Conservation (phyloP, 352 stramenopile species). For the Globisporangium radiosum region DNA sequence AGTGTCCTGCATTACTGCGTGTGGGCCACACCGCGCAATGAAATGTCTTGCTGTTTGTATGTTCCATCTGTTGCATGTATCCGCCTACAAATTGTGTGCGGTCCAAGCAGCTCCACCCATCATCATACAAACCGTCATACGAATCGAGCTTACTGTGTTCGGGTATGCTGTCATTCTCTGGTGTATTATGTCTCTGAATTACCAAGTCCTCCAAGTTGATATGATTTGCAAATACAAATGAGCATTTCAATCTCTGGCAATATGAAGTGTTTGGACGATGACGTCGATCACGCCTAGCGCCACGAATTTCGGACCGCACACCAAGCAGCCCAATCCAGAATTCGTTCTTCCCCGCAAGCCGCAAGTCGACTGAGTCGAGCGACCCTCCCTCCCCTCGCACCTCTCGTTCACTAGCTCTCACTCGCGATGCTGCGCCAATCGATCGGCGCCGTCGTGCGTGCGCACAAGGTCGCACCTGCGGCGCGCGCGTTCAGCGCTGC, state of each 20-base stretch:
- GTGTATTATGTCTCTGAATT: no score
- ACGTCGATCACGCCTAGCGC: neutral
- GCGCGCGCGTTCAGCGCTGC: conserved; percentile 59
- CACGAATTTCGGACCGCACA: neutral
- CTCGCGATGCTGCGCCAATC: conserved; percentile 53
- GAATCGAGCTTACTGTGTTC: no score
- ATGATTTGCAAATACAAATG: no score
- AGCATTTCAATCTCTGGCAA: neutral
- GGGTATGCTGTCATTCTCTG: no score
- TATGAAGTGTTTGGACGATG: neutral
- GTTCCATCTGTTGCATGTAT: no score
- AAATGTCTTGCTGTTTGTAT: no score
- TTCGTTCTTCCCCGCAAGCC: neutral
- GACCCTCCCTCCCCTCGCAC: neutral
- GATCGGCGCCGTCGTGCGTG: conserved; percentile 30
- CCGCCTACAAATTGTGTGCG: no score
- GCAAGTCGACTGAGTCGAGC: neutral
- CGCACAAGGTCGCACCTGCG: conserved; percentile 8
- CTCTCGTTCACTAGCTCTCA: neutral
- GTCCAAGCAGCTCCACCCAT: no score
- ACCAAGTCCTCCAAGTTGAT: no score
- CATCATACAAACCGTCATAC: no score
- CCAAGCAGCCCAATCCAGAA: neutral
- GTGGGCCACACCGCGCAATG: no score
- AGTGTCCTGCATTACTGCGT: no score